Evolutionary conservation across 2,329 filamentous ascomycete species (phyloP).

Genomic region (Aspergillus pseudoglaucus): DNA sequence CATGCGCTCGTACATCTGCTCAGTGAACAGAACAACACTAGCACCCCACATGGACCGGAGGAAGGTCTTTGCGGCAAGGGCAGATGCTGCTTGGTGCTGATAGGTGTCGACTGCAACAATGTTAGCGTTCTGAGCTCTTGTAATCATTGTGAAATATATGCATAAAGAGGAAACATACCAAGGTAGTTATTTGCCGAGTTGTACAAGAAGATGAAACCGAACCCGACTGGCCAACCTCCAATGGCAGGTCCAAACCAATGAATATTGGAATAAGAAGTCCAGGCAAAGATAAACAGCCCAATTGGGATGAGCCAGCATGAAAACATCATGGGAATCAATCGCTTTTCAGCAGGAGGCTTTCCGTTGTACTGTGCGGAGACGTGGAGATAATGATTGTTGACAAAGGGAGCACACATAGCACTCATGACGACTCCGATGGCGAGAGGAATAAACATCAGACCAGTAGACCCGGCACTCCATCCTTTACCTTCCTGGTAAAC

Average conservation of each 20-base stretch:
- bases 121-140: conserved; percentile 7
- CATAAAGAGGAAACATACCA: conserved; percentile 20
- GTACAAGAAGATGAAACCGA: conserved; percentile 79
- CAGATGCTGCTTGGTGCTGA: conserved; percentile 70
- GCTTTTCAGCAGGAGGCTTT: conserved; percentile 67
- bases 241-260: conserved; percentile 67
- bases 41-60: conserved; percentile 77
- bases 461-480: conserved; percentile 65
- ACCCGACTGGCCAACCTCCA: conserved; percentile 66
- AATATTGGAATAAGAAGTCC: conserved; percentile 59
- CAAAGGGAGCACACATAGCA: conserved; percentile 60
- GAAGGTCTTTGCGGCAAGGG: conserved; percentile 74
- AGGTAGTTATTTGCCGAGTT: conserved; percentile 72
- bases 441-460: conserved; percentile 80
- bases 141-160: neutral
- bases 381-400: conserved; percentile 75
- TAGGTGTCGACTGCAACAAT: conserved; percentile 52
- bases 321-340: conserved; percentile 76
- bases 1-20: conserved; percentile 70
- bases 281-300: conserved; percentile 62
- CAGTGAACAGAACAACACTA: conserved; percentile 68
- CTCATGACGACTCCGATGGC: conserved; percentile 67
- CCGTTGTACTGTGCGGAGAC: conserved; percentile 59
- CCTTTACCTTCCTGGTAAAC: conserved; percentile 76
- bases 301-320: conserved; percentile 67